Conservation (phyloP, 805 yeast genomes). For the Blastobotrys chiropterorum region DNA sequence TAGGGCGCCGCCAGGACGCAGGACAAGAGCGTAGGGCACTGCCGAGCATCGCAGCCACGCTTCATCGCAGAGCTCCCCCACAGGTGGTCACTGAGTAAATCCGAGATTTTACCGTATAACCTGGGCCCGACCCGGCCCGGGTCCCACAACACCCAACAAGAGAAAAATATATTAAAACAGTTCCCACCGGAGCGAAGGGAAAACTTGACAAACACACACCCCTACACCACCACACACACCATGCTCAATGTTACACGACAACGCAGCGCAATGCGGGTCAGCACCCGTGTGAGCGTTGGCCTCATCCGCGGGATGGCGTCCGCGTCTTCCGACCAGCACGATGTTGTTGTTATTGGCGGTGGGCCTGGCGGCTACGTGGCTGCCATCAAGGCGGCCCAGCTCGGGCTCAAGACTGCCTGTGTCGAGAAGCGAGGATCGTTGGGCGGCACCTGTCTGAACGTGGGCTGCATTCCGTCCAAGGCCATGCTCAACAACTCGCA, state of each 20-base stretch:
- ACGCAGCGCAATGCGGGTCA: neutral
- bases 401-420: slow-evolving; percentile 92
- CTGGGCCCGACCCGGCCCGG: neutral
- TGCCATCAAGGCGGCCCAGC: slow-evolving; percentile 97
- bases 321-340: slow-evolving; percentile 56
- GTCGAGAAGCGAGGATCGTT: slow-evolving; percentile 92
- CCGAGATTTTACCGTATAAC: neutral
- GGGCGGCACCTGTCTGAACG: slow-evolving; percentile 98
- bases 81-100: neutral
- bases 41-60: too few relatives aligned
- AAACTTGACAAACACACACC: too few relatives aligned
- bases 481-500: slow-evolving; percentile 93
- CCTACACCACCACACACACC: neutral
- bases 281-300: neutral
- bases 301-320: neutral
- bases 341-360: slow-evolving; percentile 93
- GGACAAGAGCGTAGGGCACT: too few relatives aligned
- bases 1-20: too few relatives aligned
- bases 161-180: neutral
- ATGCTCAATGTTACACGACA: neutral
- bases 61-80: neutral
- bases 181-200: neutral
- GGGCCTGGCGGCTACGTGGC: slow-evolving; percentile 99
- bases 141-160: neutral
- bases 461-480: slow-evolving; percentile 98